Evolutionary conservation across 2,329 filamentous ascomycete species (phyloP), one percentile per base, ranked within the genome.

Genomic region (Aspergillus quadricinctus): DNA sequence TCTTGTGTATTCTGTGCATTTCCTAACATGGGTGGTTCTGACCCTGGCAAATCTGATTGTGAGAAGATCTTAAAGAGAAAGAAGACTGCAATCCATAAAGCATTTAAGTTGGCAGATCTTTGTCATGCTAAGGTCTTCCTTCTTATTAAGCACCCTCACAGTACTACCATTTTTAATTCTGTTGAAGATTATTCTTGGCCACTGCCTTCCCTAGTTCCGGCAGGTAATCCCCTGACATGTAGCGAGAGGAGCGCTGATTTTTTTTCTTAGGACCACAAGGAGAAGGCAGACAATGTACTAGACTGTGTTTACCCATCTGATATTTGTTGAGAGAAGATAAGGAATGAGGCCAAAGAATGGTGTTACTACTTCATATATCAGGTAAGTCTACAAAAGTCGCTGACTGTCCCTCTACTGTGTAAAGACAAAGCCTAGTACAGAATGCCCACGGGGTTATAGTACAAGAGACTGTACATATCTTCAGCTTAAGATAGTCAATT

Each of bases 111-210:
- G 17, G 45, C 40, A n/a, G 11, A 55, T 3, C 50, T 59, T 25
- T 37, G 55, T 21, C 17, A 55, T 43, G 53, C 49, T 31, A 49
- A 55, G 35, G 52, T 52, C 41, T 59, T 57, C 35, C n/a, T 59
- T 25, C 21, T 56, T 28, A 37, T 59, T 3, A 48, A 59, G 6
- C 46, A 46, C 48, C 10, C 27, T 3, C n/a, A 49, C 8, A 48
- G 50, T 14, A 40, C 43, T 29, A 17, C 43, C 17, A 57, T 25
- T 19, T 59, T 55, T 6, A 59, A 59, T 10, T 59, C 57, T 2
- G 48, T 50, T 6, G 50, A 57, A 11, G 37, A 57, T 35, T 23
- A 21, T 4, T 31, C 45, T 48, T 59, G 54, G 57, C 57, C 51
- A 48, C 52, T 49, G 8, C 28, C 50, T 27, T 8, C 35, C 35